Evolutionary conservation across 1,139 yeast genomes (phyloP), one percentile per base, ranked within the genome.

Genomic region (Suzukiozyma palmioleophila): DNA sequence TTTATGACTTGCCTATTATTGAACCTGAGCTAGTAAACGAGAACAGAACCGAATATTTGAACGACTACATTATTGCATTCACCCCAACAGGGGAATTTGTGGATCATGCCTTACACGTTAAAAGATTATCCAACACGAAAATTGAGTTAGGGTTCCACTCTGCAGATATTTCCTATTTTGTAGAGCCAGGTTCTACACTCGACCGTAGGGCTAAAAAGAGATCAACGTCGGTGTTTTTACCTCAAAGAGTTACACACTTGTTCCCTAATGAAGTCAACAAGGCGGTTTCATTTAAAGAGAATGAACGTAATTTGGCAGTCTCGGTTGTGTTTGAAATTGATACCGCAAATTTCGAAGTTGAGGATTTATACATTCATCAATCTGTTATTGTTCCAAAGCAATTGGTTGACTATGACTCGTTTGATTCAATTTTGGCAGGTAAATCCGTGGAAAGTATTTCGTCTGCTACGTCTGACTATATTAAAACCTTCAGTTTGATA

Each of bases 141-240:
- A 76, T 84, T 45, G 94, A 85, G 53, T 59, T 79, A 43, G 90
- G 89, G 12, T 82, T 87, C 56, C 97, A 92, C 59, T 79, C 84
- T 35, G 73, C 85, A 21, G 98, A 92, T 63, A 80, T 85, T 11
- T 73, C 94, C 5, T 79, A 79, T 42, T 87, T 70, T 52, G 64
- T 90, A 40, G 78, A 75, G 48, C 80, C 79, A 26, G 92, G 89
- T 12, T 81, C 95, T 0, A 66, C 79, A 2, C 67, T 92, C 45
- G 98, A 92, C 55, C 81, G 94, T 45, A 90, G 92, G 57, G 86
- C 96, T 2, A 86, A 88, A 61, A 89, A 88, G 65, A 78, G 97
- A 57, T 88, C 95, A 2, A 80, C 92, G 2, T 81, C 96, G 11
- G 97, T 92, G 6, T 84, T 83, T 56, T 75, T 92, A 61, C 94